These are phyloP conservation scores for Steccherinum ochraceum DNA, from an alignment of 768 basidiomycete species.

Conservation along the genomic window DNA sequence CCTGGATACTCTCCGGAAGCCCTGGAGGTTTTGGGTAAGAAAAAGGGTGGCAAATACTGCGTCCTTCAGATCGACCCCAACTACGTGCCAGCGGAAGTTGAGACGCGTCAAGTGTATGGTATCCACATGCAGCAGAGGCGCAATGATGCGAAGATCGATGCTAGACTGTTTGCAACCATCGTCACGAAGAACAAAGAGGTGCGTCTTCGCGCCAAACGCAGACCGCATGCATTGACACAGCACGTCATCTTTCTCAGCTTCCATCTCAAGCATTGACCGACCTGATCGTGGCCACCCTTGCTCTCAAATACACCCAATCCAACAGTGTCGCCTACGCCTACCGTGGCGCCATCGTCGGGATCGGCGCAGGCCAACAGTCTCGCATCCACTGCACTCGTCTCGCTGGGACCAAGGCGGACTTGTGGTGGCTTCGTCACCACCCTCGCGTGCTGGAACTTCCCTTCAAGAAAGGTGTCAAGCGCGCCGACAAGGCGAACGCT, in stretches of 20 bases:
- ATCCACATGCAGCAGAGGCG: slow-evolving; percentile 84
- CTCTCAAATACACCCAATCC: slow-evolving; percentile 98
- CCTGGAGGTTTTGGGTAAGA: slow-evolving; percentile 85
- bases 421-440: slow-evolving; percentile 99
- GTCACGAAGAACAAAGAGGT: slow-evolving; percentile 88
- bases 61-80: slow-evolving; percentile 90
- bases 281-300: slow-evolving; percentile 91
- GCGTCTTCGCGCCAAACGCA: slow-evolving; percentile 2
- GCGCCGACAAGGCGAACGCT: slow-evolving; percentile 97
- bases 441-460: slow-evolving; percentile 87
- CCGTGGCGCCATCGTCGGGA: slow-evolving; percentile 87
- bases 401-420: slow-evolving; percentile 95
- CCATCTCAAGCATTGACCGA: slow-evolving; percentile 76
- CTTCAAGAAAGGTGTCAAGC: slow-evolving; percentile 96
- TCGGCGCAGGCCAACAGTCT: slow-evolving; percentile 97
- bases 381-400: slow-evolving; percentile 99
- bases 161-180: slow-evolving; percentile 75
- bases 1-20: slow-evolving; percentile 88
- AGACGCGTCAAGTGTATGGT: slow-evolving; percentile 96
- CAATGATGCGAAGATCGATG: slow-evolving; percentile 85
- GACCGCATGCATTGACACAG: neutral
- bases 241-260: slow-evolving; percentile 58
- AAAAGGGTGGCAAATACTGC: slow-evolving; percentile 98
- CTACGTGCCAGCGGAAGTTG: slow-evolving; percentile 72
- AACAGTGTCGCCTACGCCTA: slow-evolving; percentile 97